A percentile compares a stretch with the other conserved stretches of the same genome.
These are phyloP conservation scores for Cubamyces lactineus DNA, from an alignment of 768 basidiomycete species.

Conservation along the genomic window DNA sequence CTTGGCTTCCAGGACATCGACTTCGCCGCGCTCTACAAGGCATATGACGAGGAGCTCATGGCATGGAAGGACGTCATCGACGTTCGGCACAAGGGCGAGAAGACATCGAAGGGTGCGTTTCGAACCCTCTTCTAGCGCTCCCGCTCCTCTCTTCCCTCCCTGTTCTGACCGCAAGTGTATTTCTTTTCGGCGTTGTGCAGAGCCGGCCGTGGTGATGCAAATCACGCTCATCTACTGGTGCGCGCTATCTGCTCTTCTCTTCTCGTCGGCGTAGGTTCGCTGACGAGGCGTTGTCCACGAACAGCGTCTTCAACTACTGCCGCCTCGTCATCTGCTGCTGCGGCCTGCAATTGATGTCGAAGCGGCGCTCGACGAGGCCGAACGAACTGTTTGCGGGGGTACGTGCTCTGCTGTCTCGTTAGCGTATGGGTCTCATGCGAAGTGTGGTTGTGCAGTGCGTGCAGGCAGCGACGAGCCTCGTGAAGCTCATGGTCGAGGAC, in stretches of 20 bases:
- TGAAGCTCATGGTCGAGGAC: conserved; percentile 54
- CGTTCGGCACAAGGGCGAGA: conserved; percentile 26
- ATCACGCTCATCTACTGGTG: conserved; percentile 24
- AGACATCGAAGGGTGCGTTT: conserved; percentile 22
- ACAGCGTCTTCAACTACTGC: conserved; percentile 28
- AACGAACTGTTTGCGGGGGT: conserved; percentile 29
- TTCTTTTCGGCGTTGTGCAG: not conserved
- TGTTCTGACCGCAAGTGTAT: not conserved
- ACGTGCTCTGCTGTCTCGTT: conserved; percentile 4
- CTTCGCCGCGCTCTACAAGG: conserved; percentile 28
- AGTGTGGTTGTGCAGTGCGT: conserved; percentile 42
- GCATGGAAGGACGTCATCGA: conserved; percentile 26
- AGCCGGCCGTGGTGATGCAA: conserved; percentile 21
- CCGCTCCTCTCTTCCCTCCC: not conserved
- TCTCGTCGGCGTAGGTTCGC: not conserved
- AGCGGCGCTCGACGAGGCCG: conserved; percentile 42
- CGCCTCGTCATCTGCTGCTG: conserved; percentile 59
- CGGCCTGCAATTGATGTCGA: conserved; percentile 54
- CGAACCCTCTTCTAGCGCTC: not conserved
- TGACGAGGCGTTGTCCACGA: not conserved
- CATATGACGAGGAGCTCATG: conserved; percentile 30
- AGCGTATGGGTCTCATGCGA: not conserved
- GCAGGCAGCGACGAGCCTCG: conserved; percentile 57
- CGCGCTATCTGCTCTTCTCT: not conserved
- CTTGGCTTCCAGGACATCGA: conserved; percentile 27